Conservation (phyloP, 805 yeast species). For the Candida orba region DNA sequence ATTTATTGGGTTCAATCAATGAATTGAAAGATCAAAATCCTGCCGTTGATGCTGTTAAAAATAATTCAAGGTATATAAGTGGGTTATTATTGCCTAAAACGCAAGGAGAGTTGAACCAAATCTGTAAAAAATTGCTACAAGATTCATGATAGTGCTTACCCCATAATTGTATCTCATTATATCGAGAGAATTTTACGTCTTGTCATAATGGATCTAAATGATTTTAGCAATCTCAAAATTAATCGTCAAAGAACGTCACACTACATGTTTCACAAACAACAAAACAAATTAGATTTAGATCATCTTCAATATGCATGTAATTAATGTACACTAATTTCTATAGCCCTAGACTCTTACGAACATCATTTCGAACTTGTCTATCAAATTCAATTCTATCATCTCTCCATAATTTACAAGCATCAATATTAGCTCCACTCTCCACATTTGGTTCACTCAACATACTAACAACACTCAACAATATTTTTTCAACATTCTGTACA, state of each 20-base stretch:
- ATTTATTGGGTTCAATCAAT: conserved; percentile 7
- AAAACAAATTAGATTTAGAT: neutral
- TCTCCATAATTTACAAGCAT: conserved; percentile 81
- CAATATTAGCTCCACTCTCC: conserved; percentile 90
- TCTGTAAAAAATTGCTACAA: conserved; percentile 8
- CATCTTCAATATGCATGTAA: neutral
- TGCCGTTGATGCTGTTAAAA: conserved; percentile 16
- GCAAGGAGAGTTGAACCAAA: neutral
- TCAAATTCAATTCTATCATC: conserved; percentile 68
- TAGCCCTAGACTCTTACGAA: conserved; percentile 64
- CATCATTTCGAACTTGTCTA: conserved; percentile 56
- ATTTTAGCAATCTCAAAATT: too few species aligned
- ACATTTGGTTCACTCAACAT: conserved; percentile 97
- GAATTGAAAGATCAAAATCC: neutral
- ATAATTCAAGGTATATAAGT: conserved; percentile 18
- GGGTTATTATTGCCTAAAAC: conserved; percentile 9
- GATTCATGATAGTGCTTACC: neutral
- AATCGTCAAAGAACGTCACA: neutral
- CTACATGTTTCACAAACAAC: neutral
- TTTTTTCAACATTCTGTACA: conserved; percentile 96
- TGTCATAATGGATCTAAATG: too few species aligned
- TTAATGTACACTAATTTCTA: conserved; percentile 18
- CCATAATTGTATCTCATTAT: neutral
- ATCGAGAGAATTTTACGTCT: too few species aligned
- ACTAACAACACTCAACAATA: conserved; percentile 83